phyloP scores from a whole-genome alignment of 2,329 filamentous ascomycete species.

The Aspergillus puulaauensis region DNA sequence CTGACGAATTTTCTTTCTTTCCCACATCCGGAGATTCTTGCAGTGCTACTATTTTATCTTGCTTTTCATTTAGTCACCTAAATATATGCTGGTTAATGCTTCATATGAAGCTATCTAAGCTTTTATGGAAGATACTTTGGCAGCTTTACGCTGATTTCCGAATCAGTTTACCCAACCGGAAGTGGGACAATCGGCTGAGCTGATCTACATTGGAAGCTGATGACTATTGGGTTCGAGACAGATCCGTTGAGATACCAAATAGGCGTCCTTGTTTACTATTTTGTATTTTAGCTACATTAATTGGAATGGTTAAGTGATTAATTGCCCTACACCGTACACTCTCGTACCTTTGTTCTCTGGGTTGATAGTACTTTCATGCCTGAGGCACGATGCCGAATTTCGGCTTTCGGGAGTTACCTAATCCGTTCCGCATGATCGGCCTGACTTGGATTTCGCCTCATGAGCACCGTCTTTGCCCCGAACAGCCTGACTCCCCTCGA shows the following conservation, averaged over 20 bases:
- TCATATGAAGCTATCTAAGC: not conserved
- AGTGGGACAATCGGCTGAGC: not conserved
- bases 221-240: not conserved
- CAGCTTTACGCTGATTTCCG: not conserved
- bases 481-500: slow-evolving; percentile 24
- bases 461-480: slow-evolving; percentile 23
- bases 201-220: not conserved
- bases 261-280: not conserved
- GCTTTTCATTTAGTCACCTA: not conserved
- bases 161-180: not conserved
- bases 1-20: slow-evolving; percentile 13
- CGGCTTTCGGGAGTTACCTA: slow-evolving; percentile 22
- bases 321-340: not conserved
- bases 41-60: not conserved
- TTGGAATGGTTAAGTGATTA: not conserved
- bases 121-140: not conserved
- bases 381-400: slow-evolving; percentile 19
- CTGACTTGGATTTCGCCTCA: slow-evolving; percentile 38
- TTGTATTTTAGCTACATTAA: slow-evolving; percentile 6
- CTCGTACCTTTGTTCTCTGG: not conserved
- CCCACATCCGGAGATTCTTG: slow-evolving; percentile 5
- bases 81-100: not conserved
- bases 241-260: slow-evolving; percentile 6
- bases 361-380: slow-evolving; percentile 14
- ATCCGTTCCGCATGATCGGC: slow-evolving; percentile 35